phyloP scores from a whole-genome alignment of 257 asterid species.

The Nicotiana tomentosiformis region DNA sequence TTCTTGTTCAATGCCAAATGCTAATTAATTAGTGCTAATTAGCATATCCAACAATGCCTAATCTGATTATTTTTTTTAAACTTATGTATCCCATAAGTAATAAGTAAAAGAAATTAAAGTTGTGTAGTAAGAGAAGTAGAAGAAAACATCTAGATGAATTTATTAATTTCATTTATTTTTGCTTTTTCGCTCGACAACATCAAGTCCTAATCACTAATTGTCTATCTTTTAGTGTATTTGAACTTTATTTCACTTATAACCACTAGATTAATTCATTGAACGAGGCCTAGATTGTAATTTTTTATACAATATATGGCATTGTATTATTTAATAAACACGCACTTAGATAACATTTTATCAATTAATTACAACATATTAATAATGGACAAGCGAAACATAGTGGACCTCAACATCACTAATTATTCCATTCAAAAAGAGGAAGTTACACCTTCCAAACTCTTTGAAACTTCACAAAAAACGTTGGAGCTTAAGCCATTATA shows the following conservation, averaged over 20 bases:
- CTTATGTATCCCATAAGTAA: no score
- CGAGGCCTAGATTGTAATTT: background rate
- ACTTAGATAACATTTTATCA: background rate
- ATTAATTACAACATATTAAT: background rate
- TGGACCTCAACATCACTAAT: slow-evolving; percentile 5
- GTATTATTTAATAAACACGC: background rate
- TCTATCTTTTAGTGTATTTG: background rate
- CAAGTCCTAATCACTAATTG: background rate
- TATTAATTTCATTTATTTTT: no score
- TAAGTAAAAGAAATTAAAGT: no score
- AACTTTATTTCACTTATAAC: slow-evolving; percentile 4
- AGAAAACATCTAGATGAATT: no score
- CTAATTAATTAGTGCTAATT: no score
- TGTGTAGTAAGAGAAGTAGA: no score
- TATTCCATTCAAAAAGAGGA: background rate
- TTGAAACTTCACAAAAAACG: no score
- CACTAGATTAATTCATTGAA: slow-evolving; percentile 4
- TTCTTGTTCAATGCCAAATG: background rate
- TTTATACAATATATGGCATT: background rate
- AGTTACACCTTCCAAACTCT: background rate
- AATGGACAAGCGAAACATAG: background rate
- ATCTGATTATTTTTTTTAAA: no score
- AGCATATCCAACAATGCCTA: no score
- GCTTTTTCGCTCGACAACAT: no score
- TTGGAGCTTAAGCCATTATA: no score